Base-by-base conservation (phyloP, 257 asterid genomes). In the Plantago major region DNA sequence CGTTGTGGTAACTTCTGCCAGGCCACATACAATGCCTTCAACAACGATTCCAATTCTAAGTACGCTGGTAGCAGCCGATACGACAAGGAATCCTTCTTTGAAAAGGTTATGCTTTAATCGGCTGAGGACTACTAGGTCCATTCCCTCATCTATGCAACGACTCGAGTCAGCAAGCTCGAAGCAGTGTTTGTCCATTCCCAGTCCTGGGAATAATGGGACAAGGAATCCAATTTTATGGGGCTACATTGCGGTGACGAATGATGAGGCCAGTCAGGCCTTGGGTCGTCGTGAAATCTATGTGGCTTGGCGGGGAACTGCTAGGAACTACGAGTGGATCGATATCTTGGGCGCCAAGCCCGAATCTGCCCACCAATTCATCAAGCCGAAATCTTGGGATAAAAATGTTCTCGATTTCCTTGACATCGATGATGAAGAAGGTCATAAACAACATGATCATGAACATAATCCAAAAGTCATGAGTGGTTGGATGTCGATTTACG, bases 201-300 rank as follows among this genome's bases (percentile, higher is more conserved):
- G 12, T 84, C 95, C 0, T 83, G 85, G 2, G 86, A 88, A 0
- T 45, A 84, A 0, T 88, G 96, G 96, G 96, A 88, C 80, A 63
- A 85, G 9, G 95, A 90, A 30, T 84, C 98, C 43, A 90, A 90
- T 11, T 90, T 88, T 91, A 85, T 90, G n/a, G 22, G 98, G 98
- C 44, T 85, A 85, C 74, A 64, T 90, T 17, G 94, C 95, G 3
- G 46, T 71, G 44, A 78, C 96, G 22, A 50, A 80, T 10, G 95
- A 90, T 54, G 78, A 69, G 9, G 80, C 18, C 11, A 75, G 79
- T 56, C 58, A 12, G 43, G 48, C 73, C 11, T 47, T 80, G 7
- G 98, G 96, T 67, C 85, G 95, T 38, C 87, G 95, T 2, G 96
- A 88, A 49, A 73, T 82, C 52, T 79, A 85, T 66, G 76, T 88